These are phyloP conservation scores for Penicillium expansum DNA, from an alignment of 2,329 filamentous ascomycete genomes.

Conservation along the genomic window DNA sequence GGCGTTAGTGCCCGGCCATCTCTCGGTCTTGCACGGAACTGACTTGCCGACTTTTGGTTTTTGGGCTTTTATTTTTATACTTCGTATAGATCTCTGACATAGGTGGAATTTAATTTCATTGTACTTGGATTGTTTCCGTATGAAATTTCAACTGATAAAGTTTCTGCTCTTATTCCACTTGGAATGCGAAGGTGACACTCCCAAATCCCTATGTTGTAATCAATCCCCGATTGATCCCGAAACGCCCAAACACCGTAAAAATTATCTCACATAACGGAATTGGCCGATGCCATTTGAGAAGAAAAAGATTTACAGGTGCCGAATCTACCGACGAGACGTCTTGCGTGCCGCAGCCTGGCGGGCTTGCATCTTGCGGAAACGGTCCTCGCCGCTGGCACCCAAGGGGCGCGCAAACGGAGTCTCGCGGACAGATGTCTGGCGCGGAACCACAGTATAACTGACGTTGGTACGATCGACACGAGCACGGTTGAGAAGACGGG, in stretches of 20 bases:
- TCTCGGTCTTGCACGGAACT: constrained; percentile 12
- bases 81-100: not conserved
- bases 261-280: constrained; percentile 6
- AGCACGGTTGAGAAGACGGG: constrained; percentile 56
- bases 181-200: constrained; percentile 6
- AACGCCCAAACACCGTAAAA: constrained; percentile 18
- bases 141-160: not conserved
- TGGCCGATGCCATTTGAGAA: not conserved
- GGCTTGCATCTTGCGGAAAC: constrained; percentile 50
- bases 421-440: constrained; percentile 50
- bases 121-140: not conserved
- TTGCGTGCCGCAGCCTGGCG: constrained; percentile 45
- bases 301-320: constrained; percentile 1
- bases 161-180: constrained; percentile 10
- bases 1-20: constrained; percentile 7
- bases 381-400: constrained; percentile 49
- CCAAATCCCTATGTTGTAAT: constrained; percentile 14
- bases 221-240: constrained; percentile 23
- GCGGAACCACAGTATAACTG: constrained; percentile 63
- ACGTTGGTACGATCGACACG: constrained; percentile 58
- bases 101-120: not conserved
- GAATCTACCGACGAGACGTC: constrained; percentile 37
- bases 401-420: constrained; percentile 47
- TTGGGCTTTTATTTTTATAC: not conserved
- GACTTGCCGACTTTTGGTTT: not conserved